phyloP scores from a whole-genome alignment of 306 rosid genomes.

The Cercis canadensis region DNA sequence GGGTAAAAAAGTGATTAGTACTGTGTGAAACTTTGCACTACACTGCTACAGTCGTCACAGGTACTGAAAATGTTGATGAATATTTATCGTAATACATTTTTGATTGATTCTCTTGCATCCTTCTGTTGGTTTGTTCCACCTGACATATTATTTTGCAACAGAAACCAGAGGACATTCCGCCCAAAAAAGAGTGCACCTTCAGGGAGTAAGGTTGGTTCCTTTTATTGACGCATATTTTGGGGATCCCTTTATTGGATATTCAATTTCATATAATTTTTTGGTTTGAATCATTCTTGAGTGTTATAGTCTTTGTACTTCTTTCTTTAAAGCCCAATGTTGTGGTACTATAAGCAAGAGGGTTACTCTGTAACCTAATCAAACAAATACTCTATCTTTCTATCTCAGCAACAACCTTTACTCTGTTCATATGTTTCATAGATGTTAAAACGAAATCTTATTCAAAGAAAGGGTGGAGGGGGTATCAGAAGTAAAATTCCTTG shows the following conservation, averaged over 20 bases:
- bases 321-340: conserved; percentile 3
- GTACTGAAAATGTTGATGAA: conserved; percentile 24
- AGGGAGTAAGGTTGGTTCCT: conserved; percentile 88
- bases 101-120: conserved; percentile 29
- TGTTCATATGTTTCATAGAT: too few species aligned
- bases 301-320: not conserved
- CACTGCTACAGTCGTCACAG: conserved; percentile 14
- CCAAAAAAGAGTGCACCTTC: conserved; percentile 97
- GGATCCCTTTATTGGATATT: conserved; percentile 21
- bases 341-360: not conserved
- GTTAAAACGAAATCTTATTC: too few species aligned
- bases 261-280: conserved; percentile 24
- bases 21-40: conserved; percentile 33
- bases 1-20: conserved; percentile 21
- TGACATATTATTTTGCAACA: conserved; percentile 52
- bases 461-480: too few species aligned
- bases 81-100: conserved; percentile 22
- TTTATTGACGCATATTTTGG: conserved; percentile 11
- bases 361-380: too few species aligned
- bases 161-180: conserved; percentile 97
- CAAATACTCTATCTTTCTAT: too few species aligned
- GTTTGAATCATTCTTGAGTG: conserved; percentile 13
- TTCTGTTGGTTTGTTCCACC: conserved; percentile 19
- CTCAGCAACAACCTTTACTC: too few species aligned
- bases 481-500: too few species aligned